phyloP scores from a whole-genome alignment of 306 rosid genomes.

The Dryas drummondii region DNA sequence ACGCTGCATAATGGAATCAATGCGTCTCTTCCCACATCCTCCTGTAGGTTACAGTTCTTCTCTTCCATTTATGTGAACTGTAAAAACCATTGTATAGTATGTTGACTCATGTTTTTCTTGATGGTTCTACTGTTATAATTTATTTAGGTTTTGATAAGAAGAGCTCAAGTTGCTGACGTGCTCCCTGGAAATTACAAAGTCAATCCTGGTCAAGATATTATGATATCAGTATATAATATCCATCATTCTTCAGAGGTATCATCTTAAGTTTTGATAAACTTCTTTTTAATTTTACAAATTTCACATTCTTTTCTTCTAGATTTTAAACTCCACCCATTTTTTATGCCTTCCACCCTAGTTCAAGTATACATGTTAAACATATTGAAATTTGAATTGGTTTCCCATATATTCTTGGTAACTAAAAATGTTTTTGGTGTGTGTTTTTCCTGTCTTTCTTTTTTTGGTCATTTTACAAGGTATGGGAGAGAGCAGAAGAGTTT shows the following conservation, averaged over 20 bases:
- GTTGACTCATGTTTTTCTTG: constrained; percentile 1
- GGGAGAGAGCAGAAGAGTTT: constrained; percentile 95
- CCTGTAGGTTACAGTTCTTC: constrained; percentile 57
- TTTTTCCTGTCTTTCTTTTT: constrained; percentile 21
- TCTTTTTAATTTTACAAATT: neutral
- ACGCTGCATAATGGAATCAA: constrained; percentile 76
- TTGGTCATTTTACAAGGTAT: constrained; percentile 58
- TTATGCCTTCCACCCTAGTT: neutral
- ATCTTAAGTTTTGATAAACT: neutral
- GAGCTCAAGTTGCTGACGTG: constrained; percentile 80
- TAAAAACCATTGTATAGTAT: neutral
- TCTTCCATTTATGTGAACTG: neutral
- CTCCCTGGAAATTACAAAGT: constrained; percentile 89
- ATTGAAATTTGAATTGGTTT: neutral
- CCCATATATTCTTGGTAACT: neutral
- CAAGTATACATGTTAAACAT: neutral
- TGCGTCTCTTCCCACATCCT: constrained; percentile 93
- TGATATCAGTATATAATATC: constrained; percentile 92
- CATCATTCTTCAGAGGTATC: constrained; percentile 87
- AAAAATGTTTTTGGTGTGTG: neutral
- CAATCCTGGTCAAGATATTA: constrained; percentile 90
- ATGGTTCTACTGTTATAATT: constrained; percentile 24
- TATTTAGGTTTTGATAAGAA: constrained; percentile 82
- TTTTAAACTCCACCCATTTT: neutral
- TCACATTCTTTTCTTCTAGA: neutral